Conservation (phyloP, 441 rosid species). For the Jatropha multifida region DNA sequence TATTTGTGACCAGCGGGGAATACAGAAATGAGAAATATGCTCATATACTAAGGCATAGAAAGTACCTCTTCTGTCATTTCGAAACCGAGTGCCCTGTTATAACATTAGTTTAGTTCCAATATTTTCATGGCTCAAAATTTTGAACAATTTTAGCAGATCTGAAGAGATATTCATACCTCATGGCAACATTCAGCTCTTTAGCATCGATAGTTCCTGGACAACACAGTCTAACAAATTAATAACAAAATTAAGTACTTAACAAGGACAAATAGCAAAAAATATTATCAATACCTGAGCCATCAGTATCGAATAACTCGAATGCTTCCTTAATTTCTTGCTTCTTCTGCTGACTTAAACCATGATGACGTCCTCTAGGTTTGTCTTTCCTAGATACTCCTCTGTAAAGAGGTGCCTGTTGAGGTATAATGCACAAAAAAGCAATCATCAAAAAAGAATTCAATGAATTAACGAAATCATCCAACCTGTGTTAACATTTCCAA, state of each 20-base stretch:
- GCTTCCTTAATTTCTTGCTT: conserved; percentile 93
- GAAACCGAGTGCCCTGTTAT: conserved; percentile 91
- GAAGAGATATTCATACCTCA: conserved; percentile 58
- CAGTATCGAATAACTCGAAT: conserved; percentile 90
- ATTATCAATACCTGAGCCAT: conserved; percentile 72
- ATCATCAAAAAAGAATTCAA: background rate
- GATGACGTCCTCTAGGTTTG: conserved; percentile 66
- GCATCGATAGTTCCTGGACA: conserved; percentile 91
- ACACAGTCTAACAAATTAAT: conserved; percentile 15
- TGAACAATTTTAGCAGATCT: background rate
- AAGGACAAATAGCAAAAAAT: conserved; percentile 3
- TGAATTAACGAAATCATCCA: background rate
- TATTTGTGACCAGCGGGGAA: background rate
- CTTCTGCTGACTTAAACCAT: conserved; percentile 50
- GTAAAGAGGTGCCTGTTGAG: conserved; percentile 48
- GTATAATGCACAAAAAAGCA: background rate
- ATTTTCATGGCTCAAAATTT: background rate
- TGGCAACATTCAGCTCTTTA: conserved; percentile 95
- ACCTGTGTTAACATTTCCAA: background rate
- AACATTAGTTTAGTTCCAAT: conserved; percentile 20
- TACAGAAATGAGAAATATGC: background rate
- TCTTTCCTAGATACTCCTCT: conserved; percentile 62
- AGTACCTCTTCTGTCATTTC: conserved; percentile 90
- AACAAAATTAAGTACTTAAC: conserved; percentile 1
- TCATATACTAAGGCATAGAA: background rate